Conservation (phyloP, 2,329 filamentous ascomycete genomes). For the Colletotrichum cordylinicola region DNA sequence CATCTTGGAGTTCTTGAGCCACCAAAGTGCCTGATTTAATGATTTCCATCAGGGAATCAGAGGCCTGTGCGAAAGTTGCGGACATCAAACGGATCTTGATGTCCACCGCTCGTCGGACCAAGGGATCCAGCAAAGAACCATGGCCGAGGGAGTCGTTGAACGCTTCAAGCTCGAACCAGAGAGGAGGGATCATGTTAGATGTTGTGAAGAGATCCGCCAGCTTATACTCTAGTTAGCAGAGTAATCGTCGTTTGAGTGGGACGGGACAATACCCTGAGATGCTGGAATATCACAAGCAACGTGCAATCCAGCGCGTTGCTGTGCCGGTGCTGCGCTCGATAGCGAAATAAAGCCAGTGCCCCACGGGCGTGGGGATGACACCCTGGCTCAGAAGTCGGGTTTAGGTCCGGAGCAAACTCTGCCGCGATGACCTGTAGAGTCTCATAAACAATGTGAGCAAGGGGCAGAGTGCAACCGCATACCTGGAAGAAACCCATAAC, state of each 20-base stretch:
- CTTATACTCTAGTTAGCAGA: not conserved
- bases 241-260: not conserved
- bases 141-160: not conserved
- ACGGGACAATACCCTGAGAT: not conserved
- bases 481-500: not conserved
- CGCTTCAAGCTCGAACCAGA: not conserved
- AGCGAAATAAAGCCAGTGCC: not conserved
- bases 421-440: not conserved
- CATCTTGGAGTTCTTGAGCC: not conserved
- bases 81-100: not conserved
- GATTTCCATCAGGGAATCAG: not conserved
- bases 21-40: not conserved
- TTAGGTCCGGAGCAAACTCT: not conserved
- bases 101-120: not conserved
- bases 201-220: not conserved
- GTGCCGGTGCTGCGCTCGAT: not conserved
- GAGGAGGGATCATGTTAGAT: not conserved
- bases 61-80: not conserved
- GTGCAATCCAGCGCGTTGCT: not conserved
- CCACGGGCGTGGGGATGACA: not conserved
- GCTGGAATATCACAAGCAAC: not conserved
- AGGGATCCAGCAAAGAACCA: not conserved
- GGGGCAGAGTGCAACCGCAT: not conserved
- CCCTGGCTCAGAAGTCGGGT: not conserved
- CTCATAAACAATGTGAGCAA: not conserved